phyloP scores from a whole-genome alignment of 371 early-diverging fungal species.

The Mortierella sp. region DNA sequence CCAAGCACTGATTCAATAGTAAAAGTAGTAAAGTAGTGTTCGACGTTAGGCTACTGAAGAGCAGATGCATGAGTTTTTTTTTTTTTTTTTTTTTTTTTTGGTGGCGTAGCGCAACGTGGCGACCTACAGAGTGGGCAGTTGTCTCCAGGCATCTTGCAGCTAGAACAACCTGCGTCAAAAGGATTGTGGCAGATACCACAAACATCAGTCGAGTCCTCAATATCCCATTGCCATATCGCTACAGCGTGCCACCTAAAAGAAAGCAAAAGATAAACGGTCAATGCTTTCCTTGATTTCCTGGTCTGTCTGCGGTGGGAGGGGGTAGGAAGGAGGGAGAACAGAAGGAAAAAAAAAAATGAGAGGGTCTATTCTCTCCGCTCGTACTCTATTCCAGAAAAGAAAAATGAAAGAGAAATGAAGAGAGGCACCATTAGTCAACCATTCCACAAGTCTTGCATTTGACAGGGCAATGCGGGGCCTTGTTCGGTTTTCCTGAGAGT shows the following conservation, averaged over 20 bases:
- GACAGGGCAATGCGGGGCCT: not conserved
- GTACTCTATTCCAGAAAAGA: not conserved
- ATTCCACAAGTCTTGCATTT: not conserved
- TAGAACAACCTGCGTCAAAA: conserved; percentile 44
- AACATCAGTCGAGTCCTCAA: conserved; percentile 42
- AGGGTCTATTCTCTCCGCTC: not conserved
- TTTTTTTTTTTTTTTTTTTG: too few species aligned
- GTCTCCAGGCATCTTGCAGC: conserved; percentile 48
- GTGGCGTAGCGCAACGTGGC: too few species aligned
- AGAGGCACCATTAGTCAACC: not conserved
- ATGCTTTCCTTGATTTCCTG: conserved; percentile 1
- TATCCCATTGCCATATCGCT: conserved; percentile 49
- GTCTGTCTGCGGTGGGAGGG: conserved; percentile 8
- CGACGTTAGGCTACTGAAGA: too few species aligned
- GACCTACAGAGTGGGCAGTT: conserved; percentile 42
- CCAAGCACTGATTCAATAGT: conserved; percentile 25
- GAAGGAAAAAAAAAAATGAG: not conserved
- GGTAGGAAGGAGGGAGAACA: not conserved
- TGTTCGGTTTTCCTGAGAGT: not conserved
- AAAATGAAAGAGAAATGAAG: not conserved
- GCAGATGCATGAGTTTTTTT: not conserved
- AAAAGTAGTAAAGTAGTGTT: not conserved
- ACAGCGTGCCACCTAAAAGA: conserved; percentile 40
- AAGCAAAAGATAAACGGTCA: not conserved
- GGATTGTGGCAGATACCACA: conserved; percentile 50